Conservation (phyloP, 106 monocot genomes). For the Dactylorhiza incarnata region DNA sequence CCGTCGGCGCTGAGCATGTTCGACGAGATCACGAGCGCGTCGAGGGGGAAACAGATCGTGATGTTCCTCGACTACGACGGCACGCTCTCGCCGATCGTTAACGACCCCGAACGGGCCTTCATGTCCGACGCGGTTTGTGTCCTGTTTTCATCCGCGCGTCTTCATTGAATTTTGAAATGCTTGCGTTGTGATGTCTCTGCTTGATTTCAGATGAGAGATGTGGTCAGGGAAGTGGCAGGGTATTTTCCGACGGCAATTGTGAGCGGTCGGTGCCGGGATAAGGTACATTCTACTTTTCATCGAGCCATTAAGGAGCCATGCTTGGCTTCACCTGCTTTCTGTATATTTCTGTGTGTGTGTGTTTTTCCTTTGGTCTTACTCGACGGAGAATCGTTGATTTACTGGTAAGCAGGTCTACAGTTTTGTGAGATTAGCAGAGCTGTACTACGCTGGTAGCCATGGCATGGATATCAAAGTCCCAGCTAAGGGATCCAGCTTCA, state of each 20-base stretch:
- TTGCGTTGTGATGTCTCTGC: background rate
- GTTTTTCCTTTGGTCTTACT: background rate
- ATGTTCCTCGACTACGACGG: slow-evolving; percentile 87
- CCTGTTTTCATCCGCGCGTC: too few species aligned
- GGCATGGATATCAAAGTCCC: slow-evolving; percentile 85
- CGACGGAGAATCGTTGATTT: background rate
- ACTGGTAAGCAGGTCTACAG: slow-evolving; percentile 38
- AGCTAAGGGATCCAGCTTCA: slow-evolving; percentile 14
- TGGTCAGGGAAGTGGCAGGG: slow-evolving; percentile 43
- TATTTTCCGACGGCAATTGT: slow-evolving; percentile 67
- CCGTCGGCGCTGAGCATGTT: slow-evolving; percentile 66
- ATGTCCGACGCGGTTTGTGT: slow-evolving; percentile 58
- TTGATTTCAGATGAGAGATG: slow-evolving; percentile 50
- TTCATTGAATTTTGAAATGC: background rate
- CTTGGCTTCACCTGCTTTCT: background rate
- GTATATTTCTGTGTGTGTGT: background rate
- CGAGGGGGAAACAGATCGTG: slow-evolving; percentile 57
- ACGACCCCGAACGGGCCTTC: slow-evolving; percentile 65
- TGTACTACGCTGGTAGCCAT: slow-evolving; percentile 91
- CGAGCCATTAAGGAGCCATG: background rate
- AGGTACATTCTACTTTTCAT: slow-evolving; percentile 37
- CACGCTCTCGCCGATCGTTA: slow-evolving; percentile 78
- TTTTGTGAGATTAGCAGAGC: slow-evolving; percentile 63
- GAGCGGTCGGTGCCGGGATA: slow-evolving; percentile 54
- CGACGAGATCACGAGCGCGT: slow-evolving; percentile 41